These are phyloP conservation scores for Apophysomyces sp. DNA, from an alignment of 371 early-diverging fungal species.

Conservation along the genomic window DNA sequence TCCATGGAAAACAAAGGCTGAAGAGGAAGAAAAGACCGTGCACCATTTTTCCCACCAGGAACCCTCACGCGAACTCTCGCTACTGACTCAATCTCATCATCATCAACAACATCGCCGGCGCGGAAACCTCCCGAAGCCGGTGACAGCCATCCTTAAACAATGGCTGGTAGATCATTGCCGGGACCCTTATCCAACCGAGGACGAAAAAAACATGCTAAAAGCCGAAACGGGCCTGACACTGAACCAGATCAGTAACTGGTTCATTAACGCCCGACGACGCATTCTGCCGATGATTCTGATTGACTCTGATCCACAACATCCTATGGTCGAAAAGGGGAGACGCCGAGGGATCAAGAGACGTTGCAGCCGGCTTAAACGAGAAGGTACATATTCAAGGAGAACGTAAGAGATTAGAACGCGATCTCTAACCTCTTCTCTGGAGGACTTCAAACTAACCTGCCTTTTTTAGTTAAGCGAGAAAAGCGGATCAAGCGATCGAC, in stretches of 20 bases:
- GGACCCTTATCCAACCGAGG: conserved; percentile 78
- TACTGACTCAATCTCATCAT: conserved; percentile 2
- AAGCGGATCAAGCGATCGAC: conserved; percentile 1
- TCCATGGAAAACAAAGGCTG: background rate
- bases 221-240: conserved; percentile 80
- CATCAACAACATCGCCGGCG: conserved; percentile 27
- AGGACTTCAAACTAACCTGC: background rate
- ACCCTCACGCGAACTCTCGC: conserved; percentile 10
- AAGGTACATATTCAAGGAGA: background rate
- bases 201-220: conserved; percentile 85
- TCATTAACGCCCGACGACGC: conserved; percentile 78
- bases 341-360: conserved; percentile 1
- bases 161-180: conserved; percentile 73
- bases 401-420: background rate
- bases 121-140: conserved; percentile 55
- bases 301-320: background rate
- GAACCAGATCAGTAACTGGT: conserved; percentile 83
- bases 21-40: background rate
- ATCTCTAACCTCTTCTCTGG: background rate
- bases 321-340: background rate
- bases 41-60: conserved; percentile 10
- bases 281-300: conserved; percentile 28
- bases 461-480: conserved; percentile 1
- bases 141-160: conserved; percentile 57
- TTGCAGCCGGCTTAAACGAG: background rate